Conservation (phyloP, 2,329 filamentous ascomycete genomes). For the Colletotrichum sp. region DNA sequence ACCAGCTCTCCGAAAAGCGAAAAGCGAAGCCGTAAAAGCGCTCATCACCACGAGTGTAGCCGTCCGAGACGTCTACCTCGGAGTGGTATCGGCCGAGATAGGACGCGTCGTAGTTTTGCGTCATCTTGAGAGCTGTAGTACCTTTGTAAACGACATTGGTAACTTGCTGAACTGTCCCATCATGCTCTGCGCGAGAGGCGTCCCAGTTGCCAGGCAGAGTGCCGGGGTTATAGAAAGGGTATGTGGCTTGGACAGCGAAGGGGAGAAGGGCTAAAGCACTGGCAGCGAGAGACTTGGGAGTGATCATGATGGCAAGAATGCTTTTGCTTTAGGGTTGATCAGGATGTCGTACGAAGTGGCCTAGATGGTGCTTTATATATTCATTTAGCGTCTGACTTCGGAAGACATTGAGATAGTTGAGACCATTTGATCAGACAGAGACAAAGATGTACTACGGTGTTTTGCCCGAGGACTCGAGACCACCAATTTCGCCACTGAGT, state of each 20-base stretch:
- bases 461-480: neutral
- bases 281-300: neutral
- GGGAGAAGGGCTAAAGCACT: neutral
- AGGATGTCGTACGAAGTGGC: neutral
- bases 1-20: neutral
- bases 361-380: neutral
- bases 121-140: neutral
- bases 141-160: neutral
- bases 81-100: neutral
- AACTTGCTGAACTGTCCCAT: constrained; percentile 38
- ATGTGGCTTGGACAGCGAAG: neutral
- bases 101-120: neutral
- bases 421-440: neutral
- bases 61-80: neutral
- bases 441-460: neutral
- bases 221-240: constrained; percentile 45
- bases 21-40: neutral
- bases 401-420: neutral
- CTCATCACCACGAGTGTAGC: neutral
- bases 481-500: neutral
- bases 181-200: constrained; percentile 40
- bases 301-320: neutral
- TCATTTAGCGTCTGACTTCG: neutral
- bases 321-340: neutral
- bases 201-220: constrained; percentile 44